These are phyloP conservation scores for Daedalea quercina DNA, from an alignment of 768 basidiomycete species.

Conservation along the genomic window DNA sequence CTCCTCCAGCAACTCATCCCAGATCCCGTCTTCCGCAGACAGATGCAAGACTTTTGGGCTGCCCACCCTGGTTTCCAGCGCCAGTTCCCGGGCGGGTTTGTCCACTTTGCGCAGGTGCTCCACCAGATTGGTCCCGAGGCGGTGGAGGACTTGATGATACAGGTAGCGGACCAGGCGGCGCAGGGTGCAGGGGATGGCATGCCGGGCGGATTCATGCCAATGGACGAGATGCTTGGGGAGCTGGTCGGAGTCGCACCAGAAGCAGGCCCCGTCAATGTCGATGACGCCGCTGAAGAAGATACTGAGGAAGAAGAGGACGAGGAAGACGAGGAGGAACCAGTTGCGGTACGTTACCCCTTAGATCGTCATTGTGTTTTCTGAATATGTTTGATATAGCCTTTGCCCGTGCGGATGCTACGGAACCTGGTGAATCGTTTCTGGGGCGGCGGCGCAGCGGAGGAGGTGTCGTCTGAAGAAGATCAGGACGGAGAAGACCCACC, in stretches of 20 bases:
- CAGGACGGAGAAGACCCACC: slow-evolving; percentile 18
- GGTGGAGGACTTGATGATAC: slow-evolving; percentile 54
- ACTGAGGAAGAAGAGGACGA: slow-evolving; percentile 38
- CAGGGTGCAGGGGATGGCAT: slow-evolving; percentile 24
- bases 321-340: slow-evolving; percentile 38
- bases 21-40: slow-evolving; percentile 48
- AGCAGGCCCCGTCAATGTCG: slow-evolving; percentile 35
- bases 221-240: slow-evolving; percentile 24
- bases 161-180: slow-evolving; percentile 31
- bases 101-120: slow-evolving; percentile 53
- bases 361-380: neutral
- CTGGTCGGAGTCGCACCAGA: slow-evolving; percentile 34
- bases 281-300: slow-evolving; percentile 24
- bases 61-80: slow-evolving; percentile 47
- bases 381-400: slow-evolving; percentile 32
- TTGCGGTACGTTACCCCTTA: slow-evolving; percentile 36
- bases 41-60: slow-evolving; percentile 54
- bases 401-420: slow-evolving; percentile 51
- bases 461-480: slow-evolving; percentile 35
- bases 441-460: slow-evolving; percentile 31
- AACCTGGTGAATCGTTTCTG: slow-evolving; percentile 57
- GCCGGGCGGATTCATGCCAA: slow-evolving; percentile 48
- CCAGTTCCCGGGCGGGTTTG: slow-evolving; percentile 59
- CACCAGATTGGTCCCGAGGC: slow-evolving; percentile 34
- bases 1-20: slow-evolving; percentile 50